Conservation (phyloP, 345 rosid genomes). For the Ceriops tagal region DNA sequence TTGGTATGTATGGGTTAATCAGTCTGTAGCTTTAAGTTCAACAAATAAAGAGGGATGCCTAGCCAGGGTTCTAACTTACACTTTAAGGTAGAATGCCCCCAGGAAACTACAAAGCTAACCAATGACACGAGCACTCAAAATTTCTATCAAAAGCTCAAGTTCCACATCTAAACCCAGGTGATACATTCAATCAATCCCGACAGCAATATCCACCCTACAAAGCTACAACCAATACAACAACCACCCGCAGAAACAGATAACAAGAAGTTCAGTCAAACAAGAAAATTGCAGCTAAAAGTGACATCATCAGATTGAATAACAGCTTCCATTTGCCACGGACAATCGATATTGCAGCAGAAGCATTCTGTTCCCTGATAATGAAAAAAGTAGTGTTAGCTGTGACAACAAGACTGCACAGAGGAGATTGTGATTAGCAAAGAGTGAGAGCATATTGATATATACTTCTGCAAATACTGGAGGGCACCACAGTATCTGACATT, state of each 20-base stretch:
- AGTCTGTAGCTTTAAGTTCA: conserved; percentile 5
- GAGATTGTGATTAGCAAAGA: background rate
- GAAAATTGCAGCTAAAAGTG: conserved; percentile 23
- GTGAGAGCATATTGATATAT: background rate
- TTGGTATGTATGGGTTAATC: background rate
- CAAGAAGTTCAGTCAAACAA: conserved; percentile 17
- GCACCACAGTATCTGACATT: conserved; percentile 5
- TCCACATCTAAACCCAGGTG: conserved; percentile 13
- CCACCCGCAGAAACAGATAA: background rate
- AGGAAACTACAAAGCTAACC: background rate
- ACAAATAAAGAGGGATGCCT: conserved; percentile 4
- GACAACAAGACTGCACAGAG: background rate
- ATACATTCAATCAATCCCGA: background rate
- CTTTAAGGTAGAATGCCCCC: background rate
- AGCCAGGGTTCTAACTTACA: conserved; percentile 8
- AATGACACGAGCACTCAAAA: conserved; percentile 9
- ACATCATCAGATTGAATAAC: conserved; percentile 30
- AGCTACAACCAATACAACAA: background rate
- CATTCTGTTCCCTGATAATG: conserved; percentile 34
- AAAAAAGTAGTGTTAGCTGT: conserved; percentile 1
- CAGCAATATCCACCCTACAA: conserved; percentile 4
- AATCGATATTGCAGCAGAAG: conserved; percentile 40
- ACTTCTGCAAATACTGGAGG: background rate
- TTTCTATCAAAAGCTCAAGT: conserved; percentile 9
- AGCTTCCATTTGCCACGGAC: conserved; percentile 26